Evolutionary conservation across 2,329 filamentous ascomycete genomes (phyloP).

Genomic region (Rhinocladiella similis): DNA sequence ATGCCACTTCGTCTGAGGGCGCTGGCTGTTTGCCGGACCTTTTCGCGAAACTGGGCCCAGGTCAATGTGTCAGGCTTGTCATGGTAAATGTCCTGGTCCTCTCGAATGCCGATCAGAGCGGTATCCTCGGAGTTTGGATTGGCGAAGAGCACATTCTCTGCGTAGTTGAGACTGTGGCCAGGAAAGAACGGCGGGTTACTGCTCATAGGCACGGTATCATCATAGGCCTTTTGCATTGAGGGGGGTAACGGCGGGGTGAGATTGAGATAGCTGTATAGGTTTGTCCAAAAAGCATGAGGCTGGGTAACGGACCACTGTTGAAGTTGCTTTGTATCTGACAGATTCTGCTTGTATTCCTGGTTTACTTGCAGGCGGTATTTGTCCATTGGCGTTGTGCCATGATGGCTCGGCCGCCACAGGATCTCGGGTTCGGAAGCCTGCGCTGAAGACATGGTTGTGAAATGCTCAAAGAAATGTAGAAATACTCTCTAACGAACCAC

Average conservation of each 20-base stretch:
- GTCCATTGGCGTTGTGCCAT: constrained; percentile 25
- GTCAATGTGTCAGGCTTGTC: constrained; percentile 33
- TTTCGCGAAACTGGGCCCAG: constrained; percentile 39
- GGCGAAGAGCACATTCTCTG: constrained; percentile 42
- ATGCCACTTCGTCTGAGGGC: constrained; percentile 39
- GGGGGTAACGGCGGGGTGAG: constrained; percentile 36
- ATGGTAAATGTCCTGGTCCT: constrained; percentile 28
- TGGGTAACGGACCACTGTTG: constrained; percentile 42
- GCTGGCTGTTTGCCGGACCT: constrained; percentile 38
- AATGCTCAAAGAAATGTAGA: too few relatives aligned
- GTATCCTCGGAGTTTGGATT: constrained; percentile 37
- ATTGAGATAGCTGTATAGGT: constrained; percentile 41
- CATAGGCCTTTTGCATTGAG: constrained; percentile 38
- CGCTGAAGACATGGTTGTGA: neutral
- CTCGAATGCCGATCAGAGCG: constrained; percentile 43
- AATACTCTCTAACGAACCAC: too few relatives aligned
- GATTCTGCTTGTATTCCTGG: constrained; percentile 15
- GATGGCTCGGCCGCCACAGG: neutral
- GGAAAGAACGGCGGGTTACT: constrained; percentile 42
- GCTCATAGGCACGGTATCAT: constrained; percentile 38
- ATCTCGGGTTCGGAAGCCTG: neutral
- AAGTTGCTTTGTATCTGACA: constrained; percentile 36
- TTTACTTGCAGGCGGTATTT: constrained; percentile 27
- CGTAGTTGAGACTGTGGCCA: constrained; percentile 40
- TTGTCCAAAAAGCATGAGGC: constrained; percentile 46